These are phyloP conservation scores for Gastrolobium villosum DNA, from an alignment of 306 rosid genomes.

Conservation along the genomic window DNA sequence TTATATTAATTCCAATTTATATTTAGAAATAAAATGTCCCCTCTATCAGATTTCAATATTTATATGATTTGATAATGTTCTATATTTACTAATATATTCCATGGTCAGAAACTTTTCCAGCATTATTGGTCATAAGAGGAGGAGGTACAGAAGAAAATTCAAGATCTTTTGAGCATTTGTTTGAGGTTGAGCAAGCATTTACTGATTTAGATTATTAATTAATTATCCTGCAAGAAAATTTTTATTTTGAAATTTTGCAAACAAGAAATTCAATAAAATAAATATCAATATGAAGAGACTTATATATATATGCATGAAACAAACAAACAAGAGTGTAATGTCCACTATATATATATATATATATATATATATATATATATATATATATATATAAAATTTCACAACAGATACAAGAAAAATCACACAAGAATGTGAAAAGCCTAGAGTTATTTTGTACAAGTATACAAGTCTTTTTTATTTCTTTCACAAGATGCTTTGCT, in stretches of 20 bases:
- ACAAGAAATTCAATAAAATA: constrained; percentile 15
- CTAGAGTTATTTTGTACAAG: neutral
- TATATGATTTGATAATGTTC: constrained; percentile 19
- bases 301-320: neutral
- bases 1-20: constrained; percentile 37
- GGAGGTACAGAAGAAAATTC: constrained; percentile 34
- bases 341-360: too few relatives aligned
- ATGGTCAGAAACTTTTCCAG: constrained; percentile 28
- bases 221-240: constrained; percentile 4
- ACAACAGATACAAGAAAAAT: constrained; percentile 9
- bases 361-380: too few relatives aligned
- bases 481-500: neutral
- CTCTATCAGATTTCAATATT: constrained; percentile 30
- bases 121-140: constrained; percentile 11
- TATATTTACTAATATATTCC: constrained; percentile 33
- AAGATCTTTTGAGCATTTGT: constrained; percentile 37
- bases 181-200: constrained; percentile 33
- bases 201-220: neutral
- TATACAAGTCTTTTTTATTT: neutral
- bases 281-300: neutral
- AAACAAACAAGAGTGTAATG: neutral
- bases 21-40: constrained; percentile 29
- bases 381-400: too few relatives aligned
- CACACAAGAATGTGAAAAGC: neutral
- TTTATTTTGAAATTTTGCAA: neutral